phyloP scores from a whole-genome alignment of 106 monocot genomes.

The Apostasia ramifera region DNA sequence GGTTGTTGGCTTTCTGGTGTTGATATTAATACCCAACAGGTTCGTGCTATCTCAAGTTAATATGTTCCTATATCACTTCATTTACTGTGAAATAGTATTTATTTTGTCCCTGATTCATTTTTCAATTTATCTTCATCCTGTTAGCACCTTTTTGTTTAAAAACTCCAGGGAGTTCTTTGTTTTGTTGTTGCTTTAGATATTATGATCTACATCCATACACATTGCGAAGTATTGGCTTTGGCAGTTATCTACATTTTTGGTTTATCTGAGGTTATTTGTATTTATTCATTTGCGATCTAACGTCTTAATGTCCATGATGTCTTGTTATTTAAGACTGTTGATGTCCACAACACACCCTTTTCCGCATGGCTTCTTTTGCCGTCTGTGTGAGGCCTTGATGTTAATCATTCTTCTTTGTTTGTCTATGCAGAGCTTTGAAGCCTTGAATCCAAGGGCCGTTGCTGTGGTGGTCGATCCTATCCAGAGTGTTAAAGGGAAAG shows the following conservation, averaged over 20 bases:
- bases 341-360: no score
- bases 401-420: background rate
- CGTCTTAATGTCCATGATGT: background rate
- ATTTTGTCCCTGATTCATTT: no score
- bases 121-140: no score
- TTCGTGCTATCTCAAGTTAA: constrained; percentile 3
- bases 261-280: background rate
- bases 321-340: no score
- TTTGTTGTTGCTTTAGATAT: no score
- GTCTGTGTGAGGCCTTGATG: background rate
- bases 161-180: no score
- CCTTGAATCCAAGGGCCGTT: constrained; percentile 89
- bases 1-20: constrained; percentile 99
- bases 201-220: no score
- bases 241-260: no score
- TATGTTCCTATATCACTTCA: background rate
- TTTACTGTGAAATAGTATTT: no score
- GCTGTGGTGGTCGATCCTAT: constrained; percentile 94
- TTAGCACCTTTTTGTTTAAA: no score
- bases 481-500: constrained; percentile 98
- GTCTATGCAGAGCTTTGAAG: constrained; percentile 81
- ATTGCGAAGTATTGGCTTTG: no score
- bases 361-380: background rate
- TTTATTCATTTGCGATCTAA: background rate
- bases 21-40: constrained; percentile 98